Evolutionary conservation across 108 stramenopile genomes (phyloP), one percentile per base, ranked within the genome.

Genomic region (Pseudonitzschia pungens): DNA sequence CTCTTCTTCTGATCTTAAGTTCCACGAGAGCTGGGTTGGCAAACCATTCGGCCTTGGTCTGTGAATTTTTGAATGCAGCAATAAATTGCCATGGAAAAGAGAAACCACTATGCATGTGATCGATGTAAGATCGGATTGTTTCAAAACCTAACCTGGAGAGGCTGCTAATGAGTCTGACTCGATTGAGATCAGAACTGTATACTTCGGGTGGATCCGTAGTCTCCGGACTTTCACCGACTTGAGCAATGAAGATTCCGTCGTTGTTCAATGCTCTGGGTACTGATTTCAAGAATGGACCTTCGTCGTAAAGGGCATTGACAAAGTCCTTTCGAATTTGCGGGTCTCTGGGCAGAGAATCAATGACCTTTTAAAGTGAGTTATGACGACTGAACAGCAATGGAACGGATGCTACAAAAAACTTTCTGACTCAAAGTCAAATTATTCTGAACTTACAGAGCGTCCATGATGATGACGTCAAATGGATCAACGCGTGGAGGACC

Each of bases 391-490:
- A n/a, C n/a, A n/a, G n/a, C n/a, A n/a, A n/a, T n/a, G 21, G 24
- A 64, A 31, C 16, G 7, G 26, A 64, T 20, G 42, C 22, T 36
- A 64, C 15, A 68, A 50, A 29, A 21, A 68, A 44, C 10, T 8
- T 16, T 11, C 7, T 43, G 51, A 50, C 50, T 10, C 10, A 4
- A 1, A 32, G 22, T 22, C 45, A 48, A 48, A 52, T 52, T 52
- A 52, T 22, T 7, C 12, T 40, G 32, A 55, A 83, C 82, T 75
- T 76, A 79, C 71, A 93, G 68, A 12, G 92, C 87, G 77, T 93
- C 90, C 87, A 91, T 85, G 58, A 93, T 84, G 52, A 93, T 86
- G 20, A 93, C 81, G 84, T 93, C 92, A 69, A 76, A 80, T 15
- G 43, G 54, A 32, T 54, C 69, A 55, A 55, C n/a, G 29, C 33